These are phyloP conservation scores for Coleophoma eucalyptorum DNA, from an alignment of 2,329 filamentous ascomycete species.

Conservation along the genomic window DNA sequence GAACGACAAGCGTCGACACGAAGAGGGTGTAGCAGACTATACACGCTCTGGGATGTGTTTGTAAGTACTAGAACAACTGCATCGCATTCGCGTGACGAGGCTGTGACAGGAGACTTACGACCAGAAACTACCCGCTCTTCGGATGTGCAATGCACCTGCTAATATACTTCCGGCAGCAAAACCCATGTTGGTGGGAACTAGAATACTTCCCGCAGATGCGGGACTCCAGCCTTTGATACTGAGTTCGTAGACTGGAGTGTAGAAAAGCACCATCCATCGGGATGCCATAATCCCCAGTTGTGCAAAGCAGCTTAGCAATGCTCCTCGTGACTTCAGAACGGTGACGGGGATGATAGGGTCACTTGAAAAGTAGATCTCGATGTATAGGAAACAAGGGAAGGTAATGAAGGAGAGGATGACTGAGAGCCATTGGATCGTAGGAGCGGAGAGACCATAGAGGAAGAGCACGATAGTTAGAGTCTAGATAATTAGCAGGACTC, in stretches of 20 bases:
- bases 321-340: slow-evolving; percentile 65
- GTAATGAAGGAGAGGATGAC: slow-evolving; percentile 53
- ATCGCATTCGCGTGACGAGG: background rate
- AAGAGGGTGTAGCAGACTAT: slow-evolving; percentile 61
- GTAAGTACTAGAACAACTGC: background rate
- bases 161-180: slow-evolving; percentile 72
- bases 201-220: slow-evolving; percentile 67
- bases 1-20: slow-evolving; percentile 49
- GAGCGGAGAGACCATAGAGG: slow-evolving; percentile 65
- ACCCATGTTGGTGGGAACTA: slow-evolving; percentile 78
- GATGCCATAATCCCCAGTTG: slow-evolving; percentile 78
- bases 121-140: slow-evolving; percentile 70
- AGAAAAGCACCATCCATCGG: slow-evolving; percentile 79
- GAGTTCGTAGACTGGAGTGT: slow-evolving; percentile 74
- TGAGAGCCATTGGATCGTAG: slow-evolving; percentile 53
- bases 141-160: slow-evolving; percentile 73
- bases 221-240: slow-evolving; percentile 69
- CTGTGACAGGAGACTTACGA: slow-evolving; percentile 27
- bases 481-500: slow-evolving; percentile 32
- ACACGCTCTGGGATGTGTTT: slow-evolving; percentile 37
- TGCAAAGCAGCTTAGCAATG: slow-evolving; percentile 68
- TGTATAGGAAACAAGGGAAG: slow-evolving; percentile 51
- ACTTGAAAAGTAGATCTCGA: slow-evolving; percentile 58
- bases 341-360: slow-evolving; percentile 74
- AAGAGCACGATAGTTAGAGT: slow-evolving; percentile 65